These are phyloP conservation scores for Emmonsia crescens DNA, from an alignment of 2,329 filamentous ascomycete genomes.

Conservation along the genomic window DNA sequence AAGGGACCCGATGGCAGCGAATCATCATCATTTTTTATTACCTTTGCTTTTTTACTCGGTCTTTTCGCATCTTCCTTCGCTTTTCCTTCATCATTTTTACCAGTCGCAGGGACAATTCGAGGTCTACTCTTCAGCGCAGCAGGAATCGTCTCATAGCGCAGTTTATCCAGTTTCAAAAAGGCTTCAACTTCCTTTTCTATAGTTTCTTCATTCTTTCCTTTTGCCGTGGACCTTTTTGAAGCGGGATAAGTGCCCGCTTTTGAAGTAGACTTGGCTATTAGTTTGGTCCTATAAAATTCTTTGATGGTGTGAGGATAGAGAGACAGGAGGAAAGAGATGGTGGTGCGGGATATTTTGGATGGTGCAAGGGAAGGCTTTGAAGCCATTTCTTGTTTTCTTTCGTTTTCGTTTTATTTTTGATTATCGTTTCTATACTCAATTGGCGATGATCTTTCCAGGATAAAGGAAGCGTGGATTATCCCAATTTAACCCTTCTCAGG, in stretches of 20 bases:
- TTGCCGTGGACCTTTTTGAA: neutral
- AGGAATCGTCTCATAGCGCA: constrained; percentile 29
- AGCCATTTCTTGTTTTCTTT: neutral
- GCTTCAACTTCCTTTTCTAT: constrained; percentile 16
- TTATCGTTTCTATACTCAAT: neutral
- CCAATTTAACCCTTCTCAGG: neutral
- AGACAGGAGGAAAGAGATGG: constrained; percentile 8
- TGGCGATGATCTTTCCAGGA: neutral
- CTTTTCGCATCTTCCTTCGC: constrained; percentile 5
- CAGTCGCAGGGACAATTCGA: neutral
- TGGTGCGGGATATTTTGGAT: constrained; percentile 7
- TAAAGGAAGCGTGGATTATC: neutral
- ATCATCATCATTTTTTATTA: constrained; percentile 12
- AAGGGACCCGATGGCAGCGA: constrained; percentile 5
- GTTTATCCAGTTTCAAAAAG: constrained; percentile 26
- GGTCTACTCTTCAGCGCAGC: constrained; percentile 12
- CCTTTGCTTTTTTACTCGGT: constrained; percentile 9
- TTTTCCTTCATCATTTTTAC: neutral
- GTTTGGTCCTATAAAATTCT: constrained; percentile 15
- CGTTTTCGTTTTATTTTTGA: neutral
- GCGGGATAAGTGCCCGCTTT: constrained; percentile 1
- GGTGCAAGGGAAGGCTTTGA: neutral
- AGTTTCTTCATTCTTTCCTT: constrained; percentile 6
- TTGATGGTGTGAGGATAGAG: constrained; percentile 15
- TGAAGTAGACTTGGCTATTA: constrained; percentile 9